These are phyloP conservation scores for Hydrangea macrophylla DNA, from an alignment of 148 eudicot genomes.

Conservation along the genomic window DNA sequence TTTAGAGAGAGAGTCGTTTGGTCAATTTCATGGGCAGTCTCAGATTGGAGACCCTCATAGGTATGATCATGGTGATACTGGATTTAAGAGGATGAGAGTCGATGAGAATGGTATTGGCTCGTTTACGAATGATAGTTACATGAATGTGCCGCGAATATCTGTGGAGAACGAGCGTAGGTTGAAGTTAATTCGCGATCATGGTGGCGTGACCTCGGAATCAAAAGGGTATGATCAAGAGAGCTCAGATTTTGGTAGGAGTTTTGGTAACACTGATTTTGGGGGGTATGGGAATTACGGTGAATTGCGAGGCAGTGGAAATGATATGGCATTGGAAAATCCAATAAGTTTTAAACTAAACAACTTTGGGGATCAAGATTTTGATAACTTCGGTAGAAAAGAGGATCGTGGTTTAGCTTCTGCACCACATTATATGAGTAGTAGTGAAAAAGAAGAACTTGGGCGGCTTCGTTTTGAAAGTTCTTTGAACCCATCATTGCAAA, in stretches of 20 bases:
- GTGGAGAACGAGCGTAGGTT: conserved; percentile 51
- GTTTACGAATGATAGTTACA: conserved; percentile 15
- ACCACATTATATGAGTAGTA: not conserved
- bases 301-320: conserved; percentile 10
- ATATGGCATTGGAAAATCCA: conserved; percentile 1
- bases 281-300: conserved; percentile 17
- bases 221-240: conserved; percentile 19
- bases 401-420: conserved; percentile 7
- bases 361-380: conserved; percentile 6
- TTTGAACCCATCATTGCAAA: conserved; percentile 4
- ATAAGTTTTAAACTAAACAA: conserved; percentile 4
- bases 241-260: conserved; percentile 19
- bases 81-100: conserved; percentile 61
- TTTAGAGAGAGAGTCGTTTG: conserved; percentile 10
- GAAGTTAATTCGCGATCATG: conserved; percentile 69
- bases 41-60: conserved; percentile 11
- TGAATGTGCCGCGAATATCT: conserved; percentile 8
- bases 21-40: conserved; percentile 4
- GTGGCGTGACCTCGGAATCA: conserved; percentile 16
- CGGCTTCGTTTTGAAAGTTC: conserved; percentile 13
- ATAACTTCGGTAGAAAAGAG: conserved; percentile 11
- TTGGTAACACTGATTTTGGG: conserved; percentile 8
- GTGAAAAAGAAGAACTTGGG: conserved; percentile 21
- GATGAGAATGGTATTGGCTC: conserved; percentile 34
- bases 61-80: conserved; percentile 27